phyloP scores from a whole-genome alignment of 306 rosid species.

The Hippophae rhamnoides region DNA sequence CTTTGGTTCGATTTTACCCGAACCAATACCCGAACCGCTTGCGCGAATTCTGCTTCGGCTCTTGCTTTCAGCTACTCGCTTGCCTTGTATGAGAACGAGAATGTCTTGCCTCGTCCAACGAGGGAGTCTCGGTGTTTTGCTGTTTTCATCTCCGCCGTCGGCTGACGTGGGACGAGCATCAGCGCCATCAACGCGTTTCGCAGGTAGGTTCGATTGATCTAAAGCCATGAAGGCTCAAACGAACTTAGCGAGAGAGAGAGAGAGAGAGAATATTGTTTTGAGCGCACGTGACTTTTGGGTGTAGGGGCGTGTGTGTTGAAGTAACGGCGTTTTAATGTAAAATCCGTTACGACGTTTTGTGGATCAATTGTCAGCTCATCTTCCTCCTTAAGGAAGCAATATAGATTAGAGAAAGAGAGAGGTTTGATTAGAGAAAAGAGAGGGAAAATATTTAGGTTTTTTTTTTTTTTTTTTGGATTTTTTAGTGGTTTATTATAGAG shows the following conservation, averaged over 20 bases:
- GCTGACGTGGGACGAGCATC: conserved; percentile 30
- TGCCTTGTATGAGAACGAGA: conserved; percentile 80
- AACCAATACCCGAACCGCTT: conserved; percentile 41
- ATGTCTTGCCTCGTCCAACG: conserved; percentile 98
- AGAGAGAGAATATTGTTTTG: neutral
- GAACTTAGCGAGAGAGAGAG: neutral
- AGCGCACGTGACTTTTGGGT: conserved; percentile 51
- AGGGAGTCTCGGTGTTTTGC: conserved; percentile 70
- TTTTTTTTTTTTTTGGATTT: conserved; percentile 15
- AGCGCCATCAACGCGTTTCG: conserved; percentile 32
- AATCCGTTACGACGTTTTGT: conserved; percentile 64
- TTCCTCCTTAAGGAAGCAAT: conserved; percentile 17
- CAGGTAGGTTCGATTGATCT: conserved; percentile 13
- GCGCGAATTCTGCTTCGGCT: conserved; percentile 42
- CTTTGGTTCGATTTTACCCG: conserved; percentile 70
- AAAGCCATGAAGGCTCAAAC: conserved; percentile 41
- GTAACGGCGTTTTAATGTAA: conserved; percentile 50
- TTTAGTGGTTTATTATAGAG: neutral
- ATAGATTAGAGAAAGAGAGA: neutral
- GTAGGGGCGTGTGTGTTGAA: neutral
- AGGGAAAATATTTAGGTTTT: conserved; percentile 8
- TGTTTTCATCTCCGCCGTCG: conserved; percentile 56
- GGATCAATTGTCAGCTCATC: conserved; percentile 14
- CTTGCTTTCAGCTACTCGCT: conserved; percentile 68
- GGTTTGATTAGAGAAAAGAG: neutral